Conservation (phyloP, 345 rosid species). For the Citrus cavaleriei region DNA sequence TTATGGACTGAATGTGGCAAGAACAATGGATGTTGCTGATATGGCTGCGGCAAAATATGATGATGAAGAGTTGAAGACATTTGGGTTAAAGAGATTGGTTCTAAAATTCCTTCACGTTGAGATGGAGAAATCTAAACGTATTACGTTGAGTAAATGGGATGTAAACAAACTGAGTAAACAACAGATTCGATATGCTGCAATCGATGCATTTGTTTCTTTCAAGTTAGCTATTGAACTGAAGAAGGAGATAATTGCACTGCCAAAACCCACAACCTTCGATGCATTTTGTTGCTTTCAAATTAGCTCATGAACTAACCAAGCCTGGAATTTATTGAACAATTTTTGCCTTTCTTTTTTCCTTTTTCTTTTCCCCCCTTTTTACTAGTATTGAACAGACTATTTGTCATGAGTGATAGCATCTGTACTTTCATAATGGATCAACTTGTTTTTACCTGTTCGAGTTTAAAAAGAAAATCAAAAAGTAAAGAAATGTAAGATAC, state of each 20-base stretch:
- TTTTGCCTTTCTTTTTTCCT: not conserved
- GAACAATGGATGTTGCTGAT: not conserved
- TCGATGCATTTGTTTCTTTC: constrained; percentile 13
- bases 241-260: not conserved
- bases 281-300: not conserved
- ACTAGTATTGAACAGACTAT: not conserved
- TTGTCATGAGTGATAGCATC: not conserved
- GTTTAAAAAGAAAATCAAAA: no score
- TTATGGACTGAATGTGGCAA: not conserved
- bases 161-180: not conserved
- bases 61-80: not conserved
- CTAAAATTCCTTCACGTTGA: not conserved
- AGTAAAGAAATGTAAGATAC: no score
- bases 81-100: not conserved
- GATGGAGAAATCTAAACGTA: not conserved
- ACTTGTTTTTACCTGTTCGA: not conserved
- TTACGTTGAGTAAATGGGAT: not conserved
- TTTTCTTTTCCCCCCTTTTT: not conserved
- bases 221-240: not conserved
- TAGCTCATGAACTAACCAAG: not conserved
- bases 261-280: not conserved
- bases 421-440: not conserved
- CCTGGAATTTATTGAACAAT: not conserved
- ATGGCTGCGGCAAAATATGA: not conserved
- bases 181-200: constrained; percentile 5